These are phyloP conservation scores for Salvia rosmarinus DNA, from an alignment of 257 asterid genomes.

Conservation along the genomic window DNA sequence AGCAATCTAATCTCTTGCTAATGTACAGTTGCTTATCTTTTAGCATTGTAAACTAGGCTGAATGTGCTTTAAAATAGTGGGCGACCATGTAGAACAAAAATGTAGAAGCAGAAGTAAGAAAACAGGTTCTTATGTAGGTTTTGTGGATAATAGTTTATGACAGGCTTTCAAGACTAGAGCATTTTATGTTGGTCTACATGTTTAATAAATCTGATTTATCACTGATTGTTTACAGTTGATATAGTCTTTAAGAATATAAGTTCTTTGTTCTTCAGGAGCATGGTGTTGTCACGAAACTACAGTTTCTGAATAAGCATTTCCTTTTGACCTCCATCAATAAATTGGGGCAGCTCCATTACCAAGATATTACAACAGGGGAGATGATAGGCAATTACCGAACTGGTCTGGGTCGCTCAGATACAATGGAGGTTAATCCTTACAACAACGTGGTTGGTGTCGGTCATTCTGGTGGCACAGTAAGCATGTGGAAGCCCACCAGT, in stretches of 20 bases:
- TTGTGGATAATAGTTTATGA: not conserved
- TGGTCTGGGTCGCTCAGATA: conserved; percentile 74
- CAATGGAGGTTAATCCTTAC: conserved; percentile 74
- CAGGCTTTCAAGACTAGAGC: not conserved
- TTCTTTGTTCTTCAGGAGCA: conserved; percentile 68
- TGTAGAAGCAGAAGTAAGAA: not conserved
- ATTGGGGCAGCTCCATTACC: conserved; percentile 83
- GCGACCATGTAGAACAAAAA: not conserved
- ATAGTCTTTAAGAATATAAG: not conserved
- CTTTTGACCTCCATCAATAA: conserved; percentile 85
- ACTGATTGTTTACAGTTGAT: not conserved
- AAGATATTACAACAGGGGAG: conserved; percentile 80
- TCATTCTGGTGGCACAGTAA: conserved; percentile 76
- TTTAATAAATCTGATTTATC: not conserved
- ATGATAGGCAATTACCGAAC: conserved; percentile 79
- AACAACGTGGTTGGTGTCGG: conserved; percentile 75
- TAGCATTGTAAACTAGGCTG: not conserved
- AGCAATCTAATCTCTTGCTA: conserved; percentile 34
- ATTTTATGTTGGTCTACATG: not conserved
- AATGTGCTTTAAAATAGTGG: not conserved
- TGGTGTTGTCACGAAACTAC: conserved; percentile 76
- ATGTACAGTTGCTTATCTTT: conserved; percentile 13
- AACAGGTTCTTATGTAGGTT: no score
- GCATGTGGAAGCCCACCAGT: conserved; percentile 94
- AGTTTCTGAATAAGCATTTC: conserved; percentile 84